Conservation (phyloP, 257 asterid species). For the Hygrophila difformis region DNA sequence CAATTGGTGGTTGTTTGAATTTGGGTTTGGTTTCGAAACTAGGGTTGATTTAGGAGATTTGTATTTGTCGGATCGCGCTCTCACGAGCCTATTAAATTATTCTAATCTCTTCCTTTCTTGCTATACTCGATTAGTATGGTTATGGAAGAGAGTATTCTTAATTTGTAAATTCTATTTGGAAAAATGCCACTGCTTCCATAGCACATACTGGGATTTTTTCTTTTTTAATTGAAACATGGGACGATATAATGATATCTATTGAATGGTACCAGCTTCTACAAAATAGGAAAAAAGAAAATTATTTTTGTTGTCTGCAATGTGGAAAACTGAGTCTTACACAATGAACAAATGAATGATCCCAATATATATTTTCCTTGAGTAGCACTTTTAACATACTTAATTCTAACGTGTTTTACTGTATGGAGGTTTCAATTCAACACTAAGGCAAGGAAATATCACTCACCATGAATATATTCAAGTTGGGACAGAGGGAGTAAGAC, state of each 20-base stretch:
- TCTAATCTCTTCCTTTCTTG: too few species aligned
- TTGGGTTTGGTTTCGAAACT: too few species aligned
- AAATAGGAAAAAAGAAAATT: not conserved
- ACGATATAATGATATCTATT: not conserved
- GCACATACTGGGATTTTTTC: not conserved
- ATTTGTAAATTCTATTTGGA: not conserved
- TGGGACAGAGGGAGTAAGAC: constrained; percentile 93
- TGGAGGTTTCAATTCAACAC: constrained; percentile 81
- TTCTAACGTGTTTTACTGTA: constrained; percentile 16
- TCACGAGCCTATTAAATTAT: too few species aligned
- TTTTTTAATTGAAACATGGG: not conserved
- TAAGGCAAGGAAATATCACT: constrained; percentile 85
- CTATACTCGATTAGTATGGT: constrained; percentile 2
- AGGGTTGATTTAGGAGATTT: too few species aligned
- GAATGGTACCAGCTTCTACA: constrained; percentile 1
- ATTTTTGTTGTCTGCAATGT: not conserved
- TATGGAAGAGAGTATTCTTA: not conserved
- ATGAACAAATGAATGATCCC: not conserved
- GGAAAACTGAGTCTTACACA: not conserved
- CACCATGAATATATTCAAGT: constrained; percentile 95
- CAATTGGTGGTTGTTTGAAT: too few species aligned
- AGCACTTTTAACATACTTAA: not conserved
- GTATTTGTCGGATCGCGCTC: too few species aligned
- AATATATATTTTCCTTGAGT: constrained; percentile 10
- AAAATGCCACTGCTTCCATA: not conserved